Percentiles rank a stretch among this genome's conserved stretches.
Evolutionary conservation across 2,329 filamentous ascomycete species (phyloP).

Genomic region (Xylariaceae sp.): DNA sequence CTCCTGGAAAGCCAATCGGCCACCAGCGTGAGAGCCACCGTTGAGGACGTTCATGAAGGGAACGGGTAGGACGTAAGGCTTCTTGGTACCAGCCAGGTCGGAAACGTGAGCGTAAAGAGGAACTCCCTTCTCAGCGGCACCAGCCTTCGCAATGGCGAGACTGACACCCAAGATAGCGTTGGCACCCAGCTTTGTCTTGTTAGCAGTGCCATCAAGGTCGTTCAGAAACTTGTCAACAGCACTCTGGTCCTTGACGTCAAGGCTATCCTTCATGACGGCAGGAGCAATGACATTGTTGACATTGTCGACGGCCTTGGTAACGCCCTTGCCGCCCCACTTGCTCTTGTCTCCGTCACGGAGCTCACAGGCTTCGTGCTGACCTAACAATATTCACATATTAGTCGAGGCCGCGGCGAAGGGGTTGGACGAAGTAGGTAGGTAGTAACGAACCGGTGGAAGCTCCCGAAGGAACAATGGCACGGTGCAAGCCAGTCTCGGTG

Average conservation of each 20-base stretch:
- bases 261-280: constrained; percentile 73
- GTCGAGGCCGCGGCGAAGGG: not conserved
- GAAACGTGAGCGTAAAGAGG: constrained; percentile 86
- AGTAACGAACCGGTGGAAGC: constrained; percentile 77
- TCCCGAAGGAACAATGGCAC: constrained; percentile 94
- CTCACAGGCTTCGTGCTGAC: constrained; percentile 86
- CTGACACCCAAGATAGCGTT: constrained; percentile 86
- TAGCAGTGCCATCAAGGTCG: constrained; percentile 76
- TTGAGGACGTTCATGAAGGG: constrained; percentile 95
- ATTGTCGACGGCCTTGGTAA: constrained; percentile 79
- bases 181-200: constrained; percentile 85
- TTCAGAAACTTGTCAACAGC: constrained; percentile 81
- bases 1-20: constrained; percentile 90
- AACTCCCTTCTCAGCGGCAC: constrained; percentile 82
- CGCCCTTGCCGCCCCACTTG: constrained; percentile 85
- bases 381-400: constrained; percentile 40
- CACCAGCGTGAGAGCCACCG: constrained; percentile 93
- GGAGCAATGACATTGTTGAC: constrained; percentile 80
- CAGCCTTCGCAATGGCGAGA: constrained; percentile 82
- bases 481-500: constrained; percentile 94
- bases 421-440: constrained; percentile 8
- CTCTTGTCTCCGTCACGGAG: constrained; percentile 85
- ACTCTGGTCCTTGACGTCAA: constrained; percentile 84
- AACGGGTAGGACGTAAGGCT: constrained; percentile 84
- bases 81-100: constrained; percentile 83